Conservation (phyloP, 2,329 filamentous ascomycete genomes). For the Bisporella sp. region DNA sequence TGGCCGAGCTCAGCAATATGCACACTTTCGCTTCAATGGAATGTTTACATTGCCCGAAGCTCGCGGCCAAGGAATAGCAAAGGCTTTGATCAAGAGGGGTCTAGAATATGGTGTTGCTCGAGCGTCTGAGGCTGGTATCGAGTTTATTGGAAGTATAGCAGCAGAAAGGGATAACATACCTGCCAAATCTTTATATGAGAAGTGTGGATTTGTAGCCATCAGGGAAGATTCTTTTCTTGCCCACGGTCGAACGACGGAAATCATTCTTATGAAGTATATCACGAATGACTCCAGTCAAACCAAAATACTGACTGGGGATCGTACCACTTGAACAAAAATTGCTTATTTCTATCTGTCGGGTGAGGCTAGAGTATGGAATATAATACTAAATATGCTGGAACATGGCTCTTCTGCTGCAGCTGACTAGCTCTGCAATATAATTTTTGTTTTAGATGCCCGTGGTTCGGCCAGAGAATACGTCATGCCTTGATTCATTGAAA, state of each 20-base stretch:
- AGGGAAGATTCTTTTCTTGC: slow-evolving; percentile 10
- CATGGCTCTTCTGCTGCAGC: too few relatives aligned
- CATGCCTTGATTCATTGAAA: too few relatives aligned
- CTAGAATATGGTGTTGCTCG: slow-evolving; percentile 21
- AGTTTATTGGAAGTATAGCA: slow-evolving; percentile 26
- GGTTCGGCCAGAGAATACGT: too few relatives aligned
- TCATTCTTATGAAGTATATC: slow-evolving; percentile 16
- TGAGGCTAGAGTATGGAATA: too few relatives aligned
- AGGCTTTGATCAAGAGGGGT: slow-evolving; percentile 25
- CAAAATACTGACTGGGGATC: too few relatives aligned
- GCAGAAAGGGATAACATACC: slow-evolving; percentile 29
- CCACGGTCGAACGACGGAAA: slow-evolving; percentile 5
- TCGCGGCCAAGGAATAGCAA: slow-evolving; percentile 30
- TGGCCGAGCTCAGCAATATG: background rate
- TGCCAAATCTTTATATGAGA: slow-evolving; percentile 29
- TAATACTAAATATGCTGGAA: too few relatives aligned
- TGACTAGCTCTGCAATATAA: too few relatives aligned
- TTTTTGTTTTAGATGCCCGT: too few relatives aligned
- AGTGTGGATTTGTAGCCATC: slow-evolving; percentile 28
- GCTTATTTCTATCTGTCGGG: too few relatives aligned
- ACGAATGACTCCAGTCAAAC: too few relatives aligned
- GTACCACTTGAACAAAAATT: too few relatives aligned
- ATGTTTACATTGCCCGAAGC: slow-evolving; percentile 32
- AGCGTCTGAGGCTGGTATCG: slow-evolving; percentile 14
- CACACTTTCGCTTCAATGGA: slow-evolving; percentile 30